Evolutionary conservation across 176 grass and related monocot species (phyloP).

Genomic region (Guadua angustifolia): DNA sequence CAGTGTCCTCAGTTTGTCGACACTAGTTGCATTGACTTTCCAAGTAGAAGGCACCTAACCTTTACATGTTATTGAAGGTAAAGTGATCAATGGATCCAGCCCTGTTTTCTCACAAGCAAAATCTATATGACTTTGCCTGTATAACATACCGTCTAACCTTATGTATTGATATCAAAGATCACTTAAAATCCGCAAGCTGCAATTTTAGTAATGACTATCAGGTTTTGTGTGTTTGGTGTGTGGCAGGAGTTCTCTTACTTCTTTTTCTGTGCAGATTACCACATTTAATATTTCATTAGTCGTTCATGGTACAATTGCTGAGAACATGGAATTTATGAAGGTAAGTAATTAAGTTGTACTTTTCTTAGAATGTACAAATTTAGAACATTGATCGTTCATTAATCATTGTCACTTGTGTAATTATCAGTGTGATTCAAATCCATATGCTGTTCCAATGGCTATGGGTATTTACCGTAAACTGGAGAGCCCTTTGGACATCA

Average conservation of each 20-base stretch:
- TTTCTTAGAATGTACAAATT: slow-evolving; percentile 23
- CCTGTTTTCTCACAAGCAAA: neutral
- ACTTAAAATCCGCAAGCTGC: neutral
- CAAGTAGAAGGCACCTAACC: neutral
- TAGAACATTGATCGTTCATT: slow-evolving; percentile 29
- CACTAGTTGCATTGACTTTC: slow-evolving; percentile 2
- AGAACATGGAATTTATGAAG: slow-evolving; percentile 82
- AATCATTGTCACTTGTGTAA: neutral
- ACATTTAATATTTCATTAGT: slow-evolving; percentile 86
- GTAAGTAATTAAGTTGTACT: slow-evolving; percentile 50
- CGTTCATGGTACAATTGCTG: slow-evolving; percentile 78
- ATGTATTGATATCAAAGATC: neutral
- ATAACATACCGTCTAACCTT: neutral
- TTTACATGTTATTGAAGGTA: neutral
- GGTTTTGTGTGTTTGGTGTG: neutral
- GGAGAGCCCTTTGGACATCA: slow-evolving; percentile 83
- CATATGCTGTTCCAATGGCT: slow-evolving; percentile 80
- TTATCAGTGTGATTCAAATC: slow-evolving; percentile 80
- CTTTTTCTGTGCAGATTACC: slow-evolving; percentile 64
- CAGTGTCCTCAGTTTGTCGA: slow-evolving; percentile 13
- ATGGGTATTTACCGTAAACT: slow-evolving; percentile 78
- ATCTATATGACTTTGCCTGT: neutral
- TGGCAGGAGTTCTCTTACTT: slow-evolving; percentile 18
- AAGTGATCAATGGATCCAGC: neutral
- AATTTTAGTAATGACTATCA: slow-evolving; percentile 31